Evolutionary conservation across 352 stramenopile species (phyloP), one percentile per base, ranked within the genome.

Genomic region (Saprolegnia diclina): DNA sequence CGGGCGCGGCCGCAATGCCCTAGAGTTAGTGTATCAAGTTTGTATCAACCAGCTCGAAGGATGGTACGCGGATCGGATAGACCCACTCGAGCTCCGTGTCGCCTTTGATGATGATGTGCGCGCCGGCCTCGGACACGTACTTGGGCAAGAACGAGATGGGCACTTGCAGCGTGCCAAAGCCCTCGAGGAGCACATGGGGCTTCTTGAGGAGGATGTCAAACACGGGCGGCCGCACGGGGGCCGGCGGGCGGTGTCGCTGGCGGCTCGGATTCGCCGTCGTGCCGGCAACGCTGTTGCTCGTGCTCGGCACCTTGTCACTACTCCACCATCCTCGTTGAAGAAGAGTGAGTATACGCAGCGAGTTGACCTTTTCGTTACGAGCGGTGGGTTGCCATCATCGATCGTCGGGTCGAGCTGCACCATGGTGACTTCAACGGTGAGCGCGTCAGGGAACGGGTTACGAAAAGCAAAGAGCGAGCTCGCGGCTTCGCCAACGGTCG

Each of bases 391-490:
- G 21, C 18, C 18, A 19, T 52, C 45, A 19, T 59, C 52, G 19
- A 3, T 9, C 13, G 19, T 40, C 42, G 52, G 35, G 42, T 62
- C 69, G 4, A 74, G 71, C 4, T 85, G 73, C 37, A 75, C 56
- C 2, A 97, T 76, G 55, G 83, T 82, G 1, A 98, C 77, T 21
- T 95, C 87, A 0, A 98, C 77, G 0, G 81, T 67, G 18, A 98
- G 71, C 0, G 80, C 72, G 22, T 91, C 79, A 0, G 82, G 79
- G 32, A 98, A 98, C 7, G 94, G 93, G 66, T 98, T 98, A 56
- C 92, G 88, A 70, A 98, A 98, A 0, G 82, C 81, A 55, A 98
- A 96, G 32, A 95, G 81, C 40, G 85, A 90, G 19, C 81, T 95
- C 0, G 83, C 79, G 11, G 83, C 88, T 69, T 95, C 87, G 42